Percentiles rank a stretch among this genome's conserved stretches.
Evolutionary conservation across 1,139 yeast species (phyloP).

Genomic region (Nadsonia commutata): DNA sequence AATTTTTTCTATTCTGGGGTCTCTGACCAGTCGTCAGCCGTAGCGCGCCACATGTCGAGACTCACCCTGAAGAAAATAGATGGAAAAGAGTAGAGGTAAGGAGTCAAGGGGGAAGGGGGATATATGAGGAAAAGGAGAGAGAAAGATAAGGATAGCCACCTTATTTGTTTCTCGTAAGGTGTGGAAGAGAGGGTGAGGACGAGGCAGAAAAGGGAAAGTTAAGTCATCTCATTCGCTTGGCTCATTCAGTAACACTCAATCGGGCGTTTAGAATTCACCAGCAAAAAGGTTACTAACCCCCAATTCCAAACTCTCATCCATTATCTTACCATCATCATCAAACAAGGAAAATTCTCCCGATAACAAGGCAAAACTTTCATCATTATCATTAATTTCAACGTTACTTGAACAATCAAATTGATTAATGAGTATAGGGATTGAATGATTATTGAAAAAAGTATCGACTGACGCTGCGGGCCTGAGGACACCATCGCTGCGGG

Average conservation of each 20-base stretch:
- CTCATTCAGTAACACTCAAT: background rate
- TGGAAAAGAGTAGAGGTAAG: background rate
- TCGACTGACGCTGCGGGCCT: slow-evolving; percentile 32
- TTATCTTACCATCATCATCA: slow-evolving; percentile 3
- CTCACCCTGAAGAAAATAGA: background rate
- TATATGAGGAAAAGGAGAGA: background rate
- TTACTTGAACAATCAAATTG: slow-evolving; percentile 7
- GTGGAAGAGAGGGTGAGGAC: background rate
- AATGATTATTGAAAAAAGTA: slow-evolving; percentile 14
- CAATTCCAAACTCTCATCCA: background rate
- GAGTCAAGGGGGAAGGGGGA: background rate
- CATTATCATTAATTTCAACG: slow-evolving; percentile 9
- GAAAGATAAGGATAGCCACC: background rate
- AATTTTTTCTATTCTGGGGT: background rate
- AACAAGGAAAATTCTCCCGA: slow-evolving; percentile 9
- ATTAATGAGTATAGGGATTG: slow-evolving; percentile 6
- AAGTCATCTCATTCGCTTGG: background rate
- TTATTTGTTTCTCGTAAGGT: no score
- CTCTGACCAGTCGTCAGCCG: background rate
- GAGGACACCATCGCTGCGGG: slow-evolving; percentile 27
- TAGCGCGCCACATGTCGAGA: background rate
- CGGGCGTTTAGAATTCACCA: background rate
- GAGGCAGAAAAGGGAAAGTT: background rate
- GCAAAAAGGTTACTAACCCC: background rate
- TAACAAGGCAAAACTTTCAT: slow-evolving; percentile 3